A percentile compares a stretch with the other conserved stretches of the same genome.
Conservation (phyloP, 805 yeast species). For the Metschnikowia borealis region DNA sequence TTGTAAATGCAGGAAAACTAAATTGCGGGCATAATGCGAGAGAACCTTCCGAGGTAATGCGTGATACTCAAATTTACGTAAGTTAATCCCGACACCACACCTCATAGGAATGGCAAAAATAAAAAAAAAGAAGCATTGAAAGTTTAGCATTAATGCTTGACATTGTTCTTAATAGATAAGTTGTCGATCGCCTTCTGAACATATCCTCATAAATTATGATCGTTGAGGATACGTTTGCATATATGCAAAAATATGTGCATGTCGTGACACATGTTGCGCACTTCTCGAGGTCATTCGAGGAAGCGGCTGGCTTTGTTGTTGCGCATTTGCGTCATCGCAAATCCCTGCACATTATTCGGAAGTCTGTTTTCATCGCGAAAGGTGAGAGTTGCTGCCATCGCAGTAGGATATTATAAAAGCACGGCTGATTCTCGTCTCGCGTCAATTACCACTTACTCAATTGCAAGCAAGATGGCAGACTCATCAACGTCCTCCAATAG, state of each 20-base stretch:
- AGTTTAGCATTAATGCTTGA: not conserved
- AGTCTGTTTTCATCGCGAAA: not conserved
- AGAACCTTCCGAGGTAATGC: not conserved
- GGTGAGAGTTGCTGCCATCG: constrained; percentile 1
- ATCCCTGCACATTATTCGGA: not conserved
- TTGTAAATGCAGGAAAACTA: not conserved
- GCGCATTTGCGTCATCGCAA: constrained; percentile 1
- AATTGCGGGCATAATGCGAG: not conserved
- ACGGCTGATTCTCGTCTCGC: not conserved
- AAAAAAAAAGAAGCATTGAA: not conserved
- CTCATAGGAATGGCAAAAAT: not conserved
- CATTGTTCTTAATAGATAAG: not conserved
- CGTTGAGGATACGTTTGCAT: not conserved
- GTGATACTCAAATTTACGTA: not conserved
- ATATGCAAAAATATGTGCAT: not conserved
- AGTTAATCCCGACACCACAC: not conserved
- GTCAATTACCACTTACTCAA: not conserved
- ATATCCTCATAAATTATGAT: not conserved
- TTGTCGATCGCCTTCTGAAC: not conserved
- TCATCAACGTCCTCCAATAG: not conserved
- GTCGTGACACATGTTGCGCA: not conserved
- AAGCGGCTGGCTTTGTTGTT: constrained; percentile 1
- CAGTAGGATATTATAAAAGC: not conserved
- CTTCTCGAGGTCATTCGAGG: constrained; percentile 3
- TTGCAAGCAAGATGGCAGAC: constrained; percentile 3